Evolutionary conservation across 495 filamentous ascomycete genomes (phyloP).

Genomic region (Hypoxylon cercidicola): DNA sequence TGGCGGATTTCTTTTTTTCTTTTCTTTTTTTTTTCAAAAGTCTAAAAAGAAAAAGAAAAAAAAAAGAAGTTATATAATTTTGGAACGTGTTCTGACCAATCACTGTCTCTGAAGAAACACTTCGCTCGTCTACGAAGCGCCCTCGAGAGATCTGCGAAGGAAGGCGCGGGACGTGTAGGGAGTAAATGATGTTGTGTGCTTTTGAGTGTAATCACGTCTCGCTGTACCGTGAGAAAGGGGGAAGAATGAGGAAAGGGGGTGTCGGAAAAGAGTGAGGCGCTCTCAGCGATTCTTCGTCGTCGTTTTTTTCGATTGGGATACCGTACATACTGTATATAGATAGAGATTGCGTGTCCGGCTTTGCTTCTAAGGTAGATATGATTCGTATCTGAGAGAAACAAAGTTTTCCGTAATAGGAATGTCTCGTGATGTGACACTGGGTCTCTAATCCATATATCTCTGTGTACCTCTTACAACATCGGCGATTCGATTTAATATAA

Average conservation of each 20-base stretch:
- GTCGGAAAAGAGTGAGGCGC: conserved; percentile 6
- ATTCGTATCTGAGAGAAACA: conserved; percentile 10
- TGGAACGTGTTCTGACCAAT: conserved; percentile 27
- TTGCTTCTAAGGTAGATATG: conserved; percentile 10
- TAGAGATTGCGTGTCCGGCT: conserved; percentile 4
- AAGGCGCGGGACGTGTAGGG: not conserved
- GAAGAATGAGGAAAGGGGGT: not conserved
- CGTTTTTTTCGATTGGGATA: conserved; percentile 27
- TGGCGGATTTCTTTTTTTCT: not conserved
- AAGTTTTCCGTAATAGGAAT: not conserved
- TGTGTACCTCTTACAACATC: not conserved
- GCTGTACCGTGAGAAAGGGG: not conserved
- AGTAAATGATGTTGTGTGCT: not conserved
- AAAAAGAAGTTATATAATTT: not conserved
- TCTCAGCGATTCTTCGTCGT: conserved; percentile 16
- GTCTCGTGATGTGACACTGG: not conserved
- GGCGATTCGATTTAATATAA: no score
- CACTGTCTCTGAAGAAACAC: conserved; percentile 20
- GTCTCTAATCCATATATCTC: not conserved
- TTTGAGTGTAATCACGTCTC: not conserved
- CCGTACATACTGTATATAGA: conserved; percentile 24
- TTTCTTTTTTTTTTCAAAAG: no score
- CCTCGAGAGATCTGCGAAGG: conserved; percentile 9
- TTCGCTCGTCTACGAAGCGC: conserved; percentile 13
- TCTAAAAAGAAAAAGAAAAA: no score